These are phyloP conservation scores for Brasilioporus rufonigricans DNA, from an alignment of 768 basidiomycete species.

Conservation along the genomic window DNA sequence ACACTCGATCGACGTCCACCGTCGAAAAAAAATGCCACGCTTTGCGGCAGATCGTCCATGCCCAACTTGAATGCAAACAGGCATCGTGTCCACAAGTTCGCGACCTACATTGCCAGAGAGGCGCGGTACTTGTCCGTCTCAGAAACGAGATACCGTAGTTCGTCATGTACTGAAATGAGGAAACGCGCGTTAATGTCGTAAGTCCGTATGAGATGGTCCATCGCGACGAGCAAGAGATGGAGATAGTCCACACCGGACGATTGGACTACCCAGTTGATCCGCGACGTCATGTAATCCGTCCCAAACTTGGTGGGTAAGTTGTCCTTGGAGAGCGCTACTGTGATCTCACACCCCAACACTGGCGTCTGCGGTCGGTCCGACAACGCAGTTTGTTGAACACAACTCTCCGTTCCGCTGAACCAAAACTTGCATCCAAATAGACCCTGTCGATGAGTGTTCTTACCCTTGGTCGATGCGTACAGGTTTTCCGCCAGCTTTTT, in stretches of 20 bases:
- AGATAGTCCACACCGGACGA: slow-evolving; percentile 98
- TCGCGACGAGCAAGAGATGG: slow-evolving; percentile 92
- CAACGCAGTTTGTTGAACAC: slow-evolving; percentile 94
- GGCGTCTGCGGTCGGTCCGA: slow-evolving; percentile 88
- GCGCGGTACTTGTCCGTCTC: slow-evolving; percentile 90
- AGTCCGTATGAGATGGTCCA: slow-evolving; percentile 79
- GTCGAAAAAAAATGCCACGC: slow-evolving; percentile 97
- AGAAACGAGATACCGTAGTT: slow-evolving; percentile 88
- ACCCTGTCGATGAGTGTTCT: slow-evolving; percentile 73
- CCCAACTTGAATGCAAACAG: slow-evolving; percentile 91
- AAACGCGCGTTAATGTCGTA: slow-evolving; percentile 90
- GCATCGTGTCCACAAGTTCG: slow-evolving; percentile 92
- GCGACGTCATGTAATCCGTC: slow-evolving; percentile 88
- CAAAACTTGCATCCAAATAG: slow-evolving; percentile 85
- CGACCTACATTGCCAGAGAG: slow-evolving; percentile 89
- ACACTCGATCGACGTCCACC: slow-evolving; percentile 86
- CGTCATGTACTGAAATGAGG: slow-evolving; percentile 96
- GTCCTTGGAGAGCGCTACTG: slow-evolving; percentile 87
- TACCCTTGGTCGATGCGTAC: slow-evolving; percentile 92
- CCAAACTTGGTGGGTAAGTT: slow-evolving; percentile 81
- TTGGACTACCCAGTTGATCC: slow-evolving; percentile 99
- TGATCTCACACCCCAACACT: slow-evolving; percentile 91
- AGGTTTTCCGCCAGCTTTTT: slow-evolving; percentile 76
- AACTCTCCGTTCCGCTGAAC: slow-evolving; percentile 96
- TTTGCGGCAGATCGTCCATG: slow-evolving; percentile 93